Base-by-base conservation (phyloP, 768 basidiomycete genomes). In the Xerocomellus intermedius region DNA sequence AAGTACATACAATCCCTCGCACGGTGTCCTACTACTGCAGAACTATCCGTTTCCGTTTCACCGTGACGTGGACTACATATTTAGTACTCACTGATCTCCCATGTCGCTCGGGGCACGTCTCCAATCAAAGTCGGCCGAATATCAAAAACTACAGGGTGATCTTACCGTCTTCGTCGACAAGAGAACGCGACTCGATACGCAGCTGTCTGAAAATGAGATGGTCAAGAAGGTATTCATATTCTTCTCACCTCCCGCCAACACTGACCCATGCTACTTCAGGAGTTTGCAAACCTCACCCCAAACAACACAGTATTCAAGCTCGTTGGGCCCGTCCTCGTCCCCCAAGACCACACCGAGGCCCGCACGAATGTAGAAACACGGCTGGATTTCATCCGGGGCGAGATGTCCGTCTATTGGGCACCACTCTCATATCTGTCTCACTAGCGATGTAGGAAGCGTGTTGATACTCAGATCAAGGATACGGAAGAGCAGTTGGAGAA, bases 221-320 rank as follows among this genome's bases (percentile, higher is more conserved):
- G 96, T 98, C 42, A 85, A 92, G 69, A 91, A 95, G 82, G 95
- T 88, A 37, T 19, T 70, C 39, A 42, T 30, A 19, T 36, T 13
- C 28, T 45, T n/a, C 26, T 49, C 41, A 16, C 26, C 39, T n/a
- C 48, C 42, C 36, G 30, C 41, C 16, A 28, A 24, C 28, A 28
- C 28, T 49, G 32, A 56, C 14, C 35, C 21, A 47, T 42, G 45
- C 50, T 36, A 52, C 52, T 45, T 22, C 67, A 98, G 94, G 96
- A 98, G 74, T 94, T 98, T 66, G 74, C 78, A 17, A 75, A 78
- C 28, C 71, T 98, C 52, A 87, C 86, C 41, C 75, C 85, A 5
- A 80, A 85, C 55, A 96, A 94, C 67, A 80, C 78, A 16, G 82
- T 98, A 8, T 98, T 86, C 78, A 98, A 98, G 75, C 82, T 91